Evolutionary conservation across 768 basidiomycete genomes (phyloP), one percentile per base, ranked within the genome.

Genomic region (Sporobolomyces phaffii): DNA sequence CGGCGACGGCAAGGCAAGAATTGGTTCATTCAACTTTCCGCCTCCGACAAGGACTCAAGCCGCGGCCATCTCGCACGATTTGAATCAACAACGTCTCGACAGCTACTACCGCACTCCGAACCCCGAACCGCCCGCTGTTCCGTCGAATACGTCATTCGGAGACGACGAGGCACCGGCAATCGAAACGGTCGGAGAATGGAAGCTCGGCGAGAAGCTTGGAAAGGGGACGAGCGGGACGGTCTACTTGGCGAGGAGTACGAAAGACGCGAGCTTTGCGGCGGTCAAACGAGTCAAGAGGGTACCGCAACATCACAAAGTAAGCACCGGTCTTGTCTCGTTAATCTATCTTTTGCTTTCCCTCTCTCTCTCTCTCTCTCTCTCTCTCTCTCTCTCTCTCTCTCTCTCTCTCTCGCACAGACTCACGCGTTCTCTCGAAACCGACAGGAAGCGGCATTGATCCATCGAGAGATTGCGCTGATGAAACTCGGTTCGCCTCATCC

Each of bases 391-490:
- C n/a, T 87, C 45, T 13, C 45, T n/a, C n/a, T n/a, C n/a, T n/a
- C n/a, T n/a, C n/a, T n/a, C n/a, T n/a, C n/a, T n/a, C 4, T 49
- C 29, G 7, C 9, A 28, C 8, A 26, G 48, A 49, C 15, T 31
- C 10, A 28, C 28, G 80, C 90, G 65, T 82, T 84, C 53, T 84
- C 84, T 53, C 83, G 87, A 17, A 85, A 83, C 18, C 86, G 87
- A 62, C 84, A 88, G 68, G 82, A 87, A 17, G 89, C 91, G 74
- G 87, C 87, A 72, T 84, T 84, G 66, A 85, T 96, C 67, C 89
- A 94, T 77, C 84, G 91, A 68, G 93, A 98, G 78, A 94, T 96
- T 57, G 90, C 93, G 66, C 87, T 96, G 75, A 93, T 98, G 92
- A 98, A 96, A 78, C 85, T 96, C 68, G 87, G 96, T 72, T 87